A percentile compares a stretch with the other conserved stretches of the same genome.
Conservation (phyloP, 805 yeast species). For the Zygoascus bituminiphila region DNA sequence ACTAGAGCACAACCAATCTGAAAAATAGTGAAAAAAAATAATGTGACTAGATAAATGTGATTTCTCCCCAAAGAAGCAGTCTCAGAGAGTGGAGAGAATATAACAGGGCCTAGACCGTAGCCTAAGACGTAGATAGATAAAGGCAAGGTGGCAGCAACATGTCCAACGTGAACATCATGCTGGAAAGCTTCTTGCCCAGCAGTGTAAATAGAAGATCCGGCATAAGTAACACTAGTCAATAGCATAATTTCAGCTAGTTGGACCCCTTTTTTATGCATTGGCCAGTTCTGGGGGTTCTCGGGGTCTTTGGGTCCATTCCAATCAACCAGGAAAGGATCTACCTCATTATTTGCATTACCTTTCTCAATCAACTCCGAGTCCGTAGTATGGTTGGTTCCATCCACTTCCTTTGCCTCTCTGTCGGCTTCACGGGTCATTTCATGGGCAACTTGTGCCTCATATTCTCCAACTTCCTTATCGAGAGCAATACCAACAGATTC, state of each 20-base stretch:
- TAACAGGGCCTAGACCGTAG: slow-evolving; percentile 55
- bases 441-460: no score
- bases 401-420: no score
- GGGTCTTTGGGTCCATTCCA: slow-evolving; percentile 29
- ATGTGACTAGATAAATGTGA: slow-evolving; percentile 36
- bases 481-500: no score
- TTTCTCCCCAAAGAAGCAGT: slow-evolving; percentile 42
- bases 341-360: neutral
- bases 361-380: neutral
- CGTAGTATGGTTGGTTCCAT: no score
- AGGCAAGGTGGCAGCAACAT: slow-evolving; percentile 43
- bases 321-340: slow-evolving; percentile 22
- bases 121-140: slow-evolving; percentile 58
- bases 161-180: slow-evolving; percentile 37
- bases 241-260: slow-evolving; percentile 36
- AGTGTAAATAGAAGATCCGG: slow-evolving; percentile 52
- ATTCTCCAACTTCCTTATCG: no score
- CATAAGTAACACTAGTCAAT: slow-evolving; percentile 44
- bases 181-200: slow-evolving; percentile 40
- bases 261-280: slow-evolving; percentile 32
- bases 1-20: slow-evolving; percentile 52
- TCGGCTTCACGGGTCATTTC: no score
- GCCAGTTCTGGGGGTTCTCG: slow-evolving; percentile 50
- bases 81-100: slow-evolving; percentile 56
- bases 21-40: slow-evolving; percentile 40